Conservation (phyloP, 192 early-diverging fungal species). For the Podila verticillata region DNA sequence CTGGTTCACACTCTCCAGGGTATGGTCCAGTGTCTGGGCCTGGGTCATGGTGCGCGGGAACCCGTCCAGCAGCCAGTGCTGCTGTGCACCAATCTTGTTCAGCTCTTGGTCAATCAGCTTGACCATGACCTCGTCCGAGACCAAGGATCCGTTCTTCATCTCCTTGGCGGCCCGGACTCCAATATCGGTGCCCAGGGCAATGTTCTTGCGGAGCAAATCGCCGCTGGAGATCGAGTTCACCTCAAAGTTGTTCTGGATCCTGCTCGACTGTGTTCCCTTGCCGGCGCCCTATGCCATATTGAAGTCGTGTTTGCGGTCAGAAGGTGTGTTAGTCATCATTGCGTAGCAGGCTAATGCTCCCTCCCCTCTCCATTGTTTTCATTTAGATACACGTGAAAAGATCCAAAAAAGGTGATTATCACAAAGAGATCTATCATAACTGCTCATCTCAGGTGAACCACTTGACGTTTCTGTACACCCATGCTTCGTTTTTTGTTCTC, state of each 20-base stretch:
- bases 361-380: neutral
- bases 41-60: conserved; percentile 91
- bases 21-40: conserved; percentile 76
- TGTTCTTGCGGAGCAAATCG: conserved; percentile 87
- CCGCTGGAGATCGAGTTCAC: conserved; percentile 83
- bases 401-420: neutral
- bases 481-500: neutral
- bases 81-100: conserved; percentile 44
- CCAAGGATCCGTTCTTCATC: conserved; percentile 64
- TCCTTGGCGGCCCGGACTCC: conserved; percentile 67
- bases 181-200: conserved; percentile 70
- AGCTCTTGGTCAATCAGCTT: conserved; percentile 72
- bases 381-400: neutral
- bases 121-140: conserved; percentile 78
- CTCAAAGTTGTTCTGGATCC: conserved; percentile 75
- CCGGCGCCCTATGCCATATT: conserved; percentile 69
- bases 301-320: too few species aligned
- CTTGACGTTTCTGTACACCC: too few species aligned
- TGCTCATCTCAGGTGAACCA: too few species aligned
- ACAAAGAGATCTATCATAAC: too few species aligned
- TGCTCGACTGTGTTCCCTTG: conserved; percentile 91
- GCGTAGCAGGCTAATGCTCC: neutral
- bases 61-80: conserved; percentile 88
- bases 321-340: too few species aligned
- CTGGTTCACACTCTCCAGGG: conserved; percentile 62